Conservation (phyloP, 495 filamentous ascomycete genomes). For the Aspergillus coremiiformis region DNA sequence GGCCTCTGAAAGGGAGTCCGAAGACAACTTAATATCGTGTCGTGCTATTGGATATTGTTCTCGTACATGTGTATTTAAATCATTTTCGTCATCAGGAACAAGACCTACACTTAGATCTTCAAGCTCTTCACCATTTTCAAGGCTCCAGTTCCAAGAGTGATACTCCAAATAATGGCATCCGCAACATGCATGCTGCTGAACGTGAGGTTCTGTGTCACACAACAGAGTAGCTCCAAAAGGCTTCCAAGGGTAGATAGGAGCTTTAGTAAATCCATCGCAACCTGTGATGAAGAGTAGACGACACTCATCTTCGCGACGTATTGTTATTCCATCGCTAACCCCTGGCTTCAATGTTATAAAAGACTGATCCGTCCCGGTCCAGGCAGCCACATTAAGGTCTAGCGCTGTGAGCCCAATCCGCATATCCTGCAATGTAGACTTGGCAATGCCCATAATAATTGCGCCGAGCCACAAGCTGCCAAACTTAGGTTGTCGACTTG, state of each 20-base stretch:
- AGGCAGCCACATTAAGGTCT: constrained; percentile 19
- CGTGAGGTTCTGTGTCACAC: constrained; percentile 17
- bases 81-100: too few species aligned
- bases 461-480: constrained; percentile 24
- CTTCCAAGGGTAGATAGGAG: constrained; percentile 21
- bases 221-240: constrained; percentile 21
- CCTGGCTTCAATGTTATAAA: constrained; percentile 16
- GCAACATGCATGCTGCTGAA: constrained; percentile 22
- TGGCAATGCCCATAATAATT: constrained; percentile 14
- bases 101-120: background rate
- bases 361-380: constrained; percentile 16
- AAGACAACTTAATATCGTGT: constrained; percentile 3
- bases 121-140: constrained; percentile 8
- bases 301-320: constrained; percentile 22
- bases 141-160: constrained; percentile 18
- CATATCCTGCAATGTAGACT: constrained; percentile 13
- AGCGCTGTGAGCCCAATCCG: constrained; percentile 15
- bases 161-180: constrained; percentile 21
- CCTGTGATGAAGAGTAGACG: constrained; percentile 23
- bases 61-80: background rate
- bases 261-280: constrained; percentile 13
- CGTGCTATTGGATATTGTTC: too few species aligned
- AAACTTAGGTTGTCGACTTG: constrained; percentile 9
- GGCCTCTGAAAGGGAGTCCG: constrained; percentile 8
- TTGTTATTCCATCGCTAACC: constrained; percentile 6